These are phyloP conservation scores for Aegle marmelos DNA, from an alignment of 345 rosid genomes.

Conservation along the genomic window DNA sequence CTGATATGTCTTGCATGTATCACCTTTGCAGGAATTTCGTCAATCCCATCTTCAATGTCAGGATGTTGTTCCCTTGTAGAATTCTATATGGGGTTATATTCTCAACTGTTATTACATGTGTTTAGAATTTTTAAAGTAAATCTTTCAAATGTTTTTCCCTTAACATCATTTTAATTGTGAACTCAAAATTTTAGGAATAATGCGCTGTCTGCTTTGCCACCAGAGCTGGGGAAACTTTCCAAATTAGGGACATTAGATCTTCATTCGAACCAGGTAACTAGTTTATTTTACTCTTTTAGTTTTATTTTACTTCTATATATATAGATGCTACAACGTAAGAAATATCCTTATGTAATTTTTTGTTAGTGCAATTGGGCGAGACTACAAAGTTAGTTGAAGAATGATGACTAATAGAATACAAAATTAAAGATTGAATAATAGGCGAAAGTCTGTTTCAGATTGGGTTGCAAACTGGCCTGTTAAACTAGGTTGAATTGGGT, in stretches of 20 bases:
- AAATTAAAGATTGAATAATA: not conserved
- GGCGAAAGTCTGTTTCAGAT: not conserved
- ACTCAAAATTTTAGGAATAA: constrained; percentile 59
- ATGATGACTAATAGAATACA: not conserved
- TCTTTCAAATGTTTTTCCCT: constrained; percentile 15
- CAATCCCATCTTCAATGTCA: constrained; percentile 66
- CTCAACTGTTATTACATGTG: constrained; percentile 21
- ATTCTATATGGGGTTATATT: constrained; percentile 78
- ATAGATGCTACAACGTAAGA: not conserved
- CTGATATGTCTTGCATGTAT: constrained; percentile 8
- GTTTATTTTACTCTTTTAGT: not conserved
- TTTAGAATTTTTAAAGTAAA: constrained; percentile 8
- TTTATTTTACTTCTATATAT: not conserved
- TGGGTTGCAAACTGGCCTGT: not conserved
- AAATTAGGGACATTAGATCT: constrained; percentile 79
- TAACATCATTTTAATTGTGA: constrained; percentile 21
- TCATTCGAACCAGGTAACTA: constrained; percentile 73
- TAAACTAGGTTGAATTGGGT: not conserved
- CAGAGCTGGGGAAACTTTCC: constrained; percentile 64
- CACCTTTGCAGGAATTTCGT: constrained; percentile 51
- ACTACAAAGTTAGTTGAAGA: not conserved
- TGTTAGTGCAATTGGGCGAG: not conserved
- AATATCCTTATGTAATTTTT: not conserved
- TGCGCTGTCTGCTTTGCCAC: constrained; percentile 59
- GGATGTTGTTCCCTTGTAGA: constrained; percentile 80